Base-by-base conservation (phyloP, 139 green algal genomes). In the Edaphochlamys debaryana region DNA sequence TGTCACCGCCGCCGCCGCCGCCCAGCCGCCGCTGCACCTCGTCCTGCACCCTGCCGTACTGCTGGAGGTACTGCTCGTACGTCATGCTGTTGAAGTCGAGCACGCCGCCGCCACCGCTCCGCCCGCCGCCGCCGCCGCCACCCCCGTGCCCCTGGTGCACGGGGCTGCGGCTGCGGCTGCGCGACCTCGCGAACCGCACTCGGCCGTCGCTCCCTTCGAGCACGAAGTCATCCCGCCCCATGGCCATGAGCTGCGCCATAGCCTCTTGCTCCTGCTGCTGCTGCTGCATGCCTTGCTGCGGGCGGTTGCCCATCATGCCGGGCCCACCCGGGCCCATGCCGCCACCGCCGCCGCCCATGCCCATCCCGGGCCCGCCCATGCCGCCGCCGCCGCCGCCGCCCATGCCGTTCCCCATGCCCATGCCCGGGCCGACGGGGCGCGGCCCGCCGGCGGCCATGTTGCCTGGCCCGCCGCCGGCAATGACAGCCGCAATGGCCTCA, bases 21-120 rank as follows among this genome's bases (percentile, higher is more conserved):
- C 79, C 75, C 41, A 64, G 9, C 15, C 60, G 79, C 23, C 41
- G 54, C 56, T 30, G 32, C 4, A 79, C 67, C 52, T 79, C 79
- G 30, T 85, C 37, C 68, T 79, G 68, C 36, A 94, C 79, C n/a
- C 83, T 63, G 3, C 85, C n/a, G 54, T 91, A 94, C 63, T 63
- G 58, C 17, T 67, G 78, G 20, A 88, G 56, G 62, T 94, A 94
- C n/a, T 94, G 76, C 7, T 88, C 87, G 48, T 94, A 94, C 19
- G 72, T 79, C 88, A 94, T 94, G 38, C 85, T 63, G 32, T 74
- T 42, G 27, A 94, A 54, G 76, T 90, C 74, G 9, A 67, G 40
- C 29, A 66, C 58, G 5, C 27, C 67, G 66, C 25, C 78, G 56
- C 60, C 60, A 17, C 30, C n/a, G n/a, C n/a, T n/a, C n/a, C n/a